Base-by-base conservation (phyloP, 1,284 basidiomycete genomes). In the Moesziomyces sp. region DNA sequence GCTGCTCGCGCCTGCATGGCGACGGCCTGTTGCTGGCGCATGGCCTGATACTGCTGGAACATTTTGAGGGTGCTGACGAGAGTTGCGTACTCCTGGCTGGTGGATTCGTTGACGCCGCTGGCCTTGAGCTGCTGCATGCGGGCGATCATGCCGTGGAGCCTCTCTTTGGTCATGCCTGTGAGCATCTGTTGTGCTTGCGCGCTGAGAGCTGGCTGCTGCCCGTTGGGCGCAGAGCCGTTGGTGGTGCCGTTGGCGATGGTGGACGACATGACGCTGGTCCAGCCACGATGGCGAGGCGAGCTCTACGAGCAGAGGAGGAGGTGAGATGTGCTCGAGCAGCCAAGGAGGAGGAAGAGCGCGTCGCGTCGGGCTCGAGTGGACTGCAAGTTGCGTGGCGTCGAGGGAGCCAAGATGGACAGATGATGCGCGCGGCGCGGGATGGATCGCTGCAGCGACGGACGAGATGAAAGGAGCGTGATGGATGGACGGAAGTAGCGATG, bases 121-220 rank as follows among this genome's bases (percentile, higher is more conserved):
- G 73, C 73, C 49, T 84, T 83, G 59, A 86, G 85, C 51, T 82
- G 75, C 49, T 83, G 80, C 74, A 85, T 83, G 44, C 86, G 74
- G n/a, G 68, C 60, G 35, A 82, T 71, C 64, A 81, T 77, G 57
- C 76, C 58, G 46, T 79, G 77, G 2, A 82, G 68, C 38, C 74
- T 69, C 49, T 82, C 80, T 57, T 81, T 81, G 58, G 72, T 82
- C 79, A 82, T 82, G n/a, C 78, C 76, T 18, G 78, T 69, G 33
- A 82, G 56, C 69, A 80, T 76, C 46, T 76, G 76, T 51, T 79
- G 77, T 21, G 74, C 72, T 51, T 80, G 77, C 1, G 66, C 67
- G 58, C 60, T 75, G 47, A 75, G 55, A 24, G 60, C 61, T 8
- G 73, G 58, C 18, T 46, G 55, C 52, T 71, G 63, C 9, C 53